Base-by-base conservation (phyloP, 345 rosid species). In the Bretschneidera sinensis region DNA sequence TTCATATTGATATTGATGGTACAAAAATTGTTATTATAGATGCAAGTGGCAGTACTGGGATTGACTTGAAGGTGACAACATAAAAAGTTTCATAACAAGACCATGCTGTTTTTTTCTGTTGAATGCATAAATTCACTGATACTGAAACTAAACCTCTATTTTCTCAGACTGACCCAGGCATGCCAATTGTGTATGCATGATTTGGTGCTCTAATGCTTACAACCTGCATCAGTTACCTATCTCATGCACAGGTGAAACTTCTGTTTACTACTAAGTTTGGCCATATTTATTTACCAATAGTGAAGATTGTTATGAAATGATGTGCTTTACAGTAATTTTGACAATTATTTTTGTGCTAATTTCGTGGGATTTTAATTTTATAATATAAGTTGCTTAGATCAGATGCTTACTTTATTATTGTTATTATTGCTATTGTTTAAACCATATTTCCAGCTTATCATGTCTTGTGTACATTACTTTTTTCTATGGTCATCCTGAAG, bases 41-140 rank as follows among this genome's bases (percentile, higher is more conserved):
- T 85, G 97, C 97, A 51, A 92, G 89, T 56, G 97, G 98, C 67
- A 92, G 97, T 72, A 82, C 75, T 60, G 98, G 97, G 67, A 88
- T 92, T 60, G 85, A 89, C 62, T 66, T 92, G 67, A 92, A 92
- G 96, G 94, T 92, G 67, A 61, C 19, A 55, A 43, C 33, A 59
- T 34, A 6, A 22, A 62, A 19, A 10, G 31, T 14, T 39, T 11
- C 45, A 2, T n/a, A 28, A 62, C 50, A 21, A 23, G 17, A 31
- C 28, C 21, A 31, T 0, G n/a, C n/a, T n/a, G n/a, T n/a, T n/a
- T n/a, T n/a, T 0, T 57, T 22, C 8, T 19, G 14, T 55, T 18
- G 15, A 9, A 43, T 19, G 33, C 35, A 52, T 6, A 1, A 39
- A 49, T 54, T 21, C 53, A n/a, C 65, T 59, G 59, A 31, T 3